phyloP scores from a whole-genome alignment of 1,284 basidiomycete species.

The Sanghuangporus baumii region DNA sequence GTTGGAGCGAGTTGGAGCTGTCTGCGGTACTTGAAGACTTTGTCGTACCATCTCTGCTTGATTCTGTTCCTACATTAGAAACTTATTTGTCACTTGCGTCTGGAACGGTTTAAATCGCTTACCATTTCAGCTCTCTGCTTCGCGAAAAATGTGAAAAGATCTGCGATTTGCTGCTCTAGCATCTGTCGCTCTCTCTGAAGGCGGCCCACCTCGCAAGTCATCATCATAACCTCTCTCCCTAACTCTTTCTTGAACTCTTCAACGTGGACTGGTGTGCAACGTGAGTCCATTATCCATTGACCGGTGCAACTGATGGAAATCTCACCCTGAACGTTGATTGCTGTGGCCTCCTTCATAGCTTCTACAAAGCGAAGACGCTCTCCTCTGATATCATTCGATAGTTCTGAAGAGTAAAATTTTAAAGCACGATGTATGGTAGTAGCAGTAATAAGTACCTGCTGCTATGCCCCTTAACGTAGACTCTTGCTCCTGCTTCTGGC shows the following conservation, averaged over 20 bases:
- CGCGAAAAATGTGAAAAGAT: slow-evolving; percentile 68
- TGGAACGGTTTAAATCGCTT: slow-evolving; percentile 13
- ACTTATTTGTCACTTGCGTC: not conserved
- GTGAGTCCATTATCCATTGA: not conserved
- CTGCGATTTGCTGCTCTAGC: slow-evolving; percentile 69
- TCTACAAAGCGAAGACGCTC: slow-evolving; percentile 82
- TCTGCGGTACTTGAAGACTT: not conserved
- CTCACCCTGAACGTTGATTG: slow-evolving; percentile 74
- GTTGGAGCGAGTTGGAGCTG: not conserved
- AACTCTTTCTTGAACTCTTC: slow-evolving; percentile 81
- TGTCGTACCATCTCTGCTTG: slow-evolving; percentile 9
- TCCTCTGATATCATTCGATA: slow-evolving; percentile 76
- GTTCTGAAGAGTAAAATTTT: slow-evolving; percentile 39
- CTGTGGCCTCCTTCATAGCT: slow-evolving; percentile 86
- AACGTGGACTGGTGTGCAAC: slow-evolving; percentile 55
- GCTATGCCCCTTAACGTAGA: slow-evolving; percentile 57
- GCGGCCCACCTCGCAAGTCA: slow-evolving; percentile 69
- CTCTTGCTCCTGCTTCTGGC: slow-evolving; percentile 68
- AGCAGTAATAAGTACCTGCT: slow-evolving; percentile 39
- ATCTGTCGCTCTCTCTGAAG: slow-evolving; percentile 68
- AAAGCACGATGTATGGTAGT: not conserved
- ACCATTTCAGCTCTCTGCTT: slow-evolving; percentile 48
- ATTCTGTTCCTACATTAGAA: not conserved
- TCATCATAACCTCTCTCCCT: slow-evolving; percentile 63
- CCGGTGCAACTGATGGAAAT: not conserved